Percentiles rank a stretch among this genome's conserved stretches.
These are phyloP conservation scores for Barnettozyma siamensis DNA, from an alignment of 805 yeast species.

Conservation along the genomic window DNA sequence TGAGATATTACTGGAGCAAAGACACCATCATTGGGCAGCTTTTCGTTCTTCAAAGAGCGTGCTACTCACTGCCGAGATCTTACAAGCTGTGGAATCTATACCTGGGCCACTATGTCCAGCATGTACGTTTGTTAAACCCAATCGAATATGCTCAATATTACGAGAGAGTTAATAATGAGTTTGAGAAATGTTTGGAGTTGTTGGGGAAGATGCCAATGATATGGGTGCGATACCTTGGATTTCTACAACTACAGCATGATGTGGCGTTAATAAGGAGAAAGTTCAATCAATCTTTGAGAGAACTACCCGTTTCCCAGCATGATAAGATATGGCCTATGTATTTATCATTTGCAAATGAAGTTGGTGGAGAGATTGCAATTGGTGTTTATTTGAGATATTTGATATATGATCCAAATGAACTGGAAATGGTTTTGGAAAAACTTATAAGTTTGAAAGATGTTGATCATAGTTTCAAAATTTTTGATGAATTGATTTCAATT, in stretches of 20 bases:
- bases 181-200: slow-evolving; percentile 40
- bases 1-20: slow-evolving; percentile 32
- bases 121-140: slow-evolving; percentile 26
- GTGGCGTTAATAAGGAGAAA: slow-evolving; percentile 35
- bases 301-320: slow-evolving; percentile 49
- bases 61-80: slow-evolving; percentile 36
- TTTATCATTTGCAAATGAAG: slow-evolving; percentile 38
- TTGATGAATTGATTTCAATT: slow-evolving; percentile 30
- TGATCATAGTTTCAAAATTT: slow-evolving; percentile 27
- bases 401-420: slow-evolving; percentile 24
- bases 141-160: slow-evolving; percentile 29
- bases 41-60: slow-evolving; percentile 50
- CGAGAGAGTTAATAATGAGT: slow-evolving; percentile 35
- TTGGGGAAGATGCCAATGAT: slow-evolving; percentile 40
- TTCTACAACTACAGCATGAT: slow-evolving; percentile 31
- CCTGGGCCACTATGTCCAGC: slow-evolving; percentile 34
- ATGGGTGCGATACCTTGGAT: slow-evolving; percentile 48
- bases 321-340: slow-evolving; percentile 50
- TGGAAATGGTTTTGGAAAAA: slow-evolving; percentile 30
- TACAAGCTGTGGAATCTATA: slow-evolving; percentile 52
- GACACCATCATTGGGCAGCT: slow-evolving; percentile 27
- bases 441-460: slow-evolving; percentile 29
- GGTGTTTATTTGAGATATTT: slow-evolving; percentile 29
- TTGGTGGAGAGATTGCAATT: slow-evolving; percentile 33
- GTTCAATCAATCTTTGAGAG: slow-evolving; percentile 45